Evolutionary conservation across 768 basidiomycete genomes (phyloP), one percentile per base, ranked within the genome.

Genomic region (Rhizopogon vulgaris): DNA sequence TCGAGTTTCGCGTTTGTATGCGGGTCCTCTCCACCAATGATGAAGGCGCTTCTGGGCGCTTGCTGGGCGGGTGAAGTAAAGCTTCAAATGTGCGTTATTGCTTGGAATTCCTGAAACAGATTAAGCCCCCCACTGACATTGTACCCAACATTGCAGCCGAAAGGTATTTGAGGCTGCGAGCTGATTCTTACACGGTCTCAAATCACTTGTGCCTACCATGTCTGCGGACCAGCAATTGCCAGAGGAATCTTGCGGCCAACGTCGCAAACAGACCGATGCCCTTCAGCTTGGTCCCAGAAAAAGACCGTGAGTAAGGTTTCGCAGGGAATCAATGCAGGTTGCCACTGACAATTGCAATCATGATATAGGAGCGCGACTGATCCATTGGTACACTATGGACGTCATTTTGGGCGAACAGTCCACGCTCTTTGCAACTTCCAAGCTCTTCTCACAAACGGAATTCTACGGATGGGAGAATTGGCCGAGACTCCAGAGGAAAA

Each of bases 381-480:
- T 53, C 60, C 57, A 7, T 36, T 63, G 22, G 52, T 57, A 15
- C 59, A 62, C 27, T 53, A 61, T 40, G 56, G 63, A 4, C 46
- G 41, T 3, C 63, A 66, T 34, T 66, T 66, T 24, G 53, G 63
- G 3, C 12, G 52, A 32, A 55, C 55, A 1, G 41, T 61, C 2
- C 57, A 63, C 41, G 52, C 58, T 0, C 56, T 64, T 9, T 65
- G 63, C 42, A 56, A 49, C 38, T 38, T 65, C 7, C 59, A 60
- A 14, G 38, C 50, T 7, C 42, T 64, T 2, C 8, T 66, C 27
- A 57, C 51, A 11, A 57, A 59, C 24, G 54, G 60, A 15, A 38
- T 63, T 12, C 12, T 51, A n/a, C 15, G 38, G 18, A 38, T 39
- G 17, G 51, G 46, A n/a, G 52, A 55, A 30, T 49, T 56, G n/a